These are phyloP conservation scores for Diaporthe ampelina DNA, from an alignment of 2,329 filamentous ascomycete genomes.

Conservation along the genomic window DNA sequence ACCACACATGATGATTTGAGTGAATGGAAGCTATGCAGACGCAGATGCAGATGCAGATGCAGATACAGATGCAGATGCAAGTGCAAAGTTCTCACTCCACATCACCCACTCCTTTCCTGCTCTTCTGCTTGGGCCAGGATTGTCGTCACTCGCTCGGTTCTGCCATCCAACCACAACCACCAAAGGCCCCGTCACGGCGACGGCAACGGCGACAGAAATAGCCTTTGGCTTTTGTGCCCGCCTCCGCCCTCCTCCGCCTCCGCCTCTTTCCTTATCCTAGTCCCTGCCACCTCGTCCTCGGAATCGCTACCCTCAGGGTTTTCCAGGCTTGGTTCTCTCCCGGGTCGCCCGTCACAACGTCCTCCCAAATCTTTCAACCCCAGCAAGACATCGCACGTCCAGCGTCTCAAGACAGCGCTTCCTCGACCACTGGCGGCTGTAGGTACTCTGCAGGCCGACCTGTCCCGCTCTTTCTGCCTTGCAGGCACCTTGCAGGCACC, in stretches of 20 bases:
- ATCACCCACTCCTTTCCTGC: no score
- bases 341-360: conserved; percentile 22
- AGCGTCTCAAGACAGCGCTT: conserved; percentile 34
- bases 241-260: no score
- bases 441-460: background rate
- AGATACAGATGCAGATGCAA: no score
- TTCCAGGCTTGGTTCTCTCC: background rate
- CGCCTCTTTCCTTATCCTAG: background rate
- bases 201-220: conserved; percentile 12
- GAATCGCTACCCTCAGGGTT: conserved; percentile 5
- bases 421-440: conserved; percentile 28
- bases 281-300: conserved; percentile 13
- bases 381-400: conserved; percentile 26
- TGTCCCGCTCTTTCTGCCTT: conserved; percentile 3
- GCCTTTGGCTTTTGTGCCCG: background rate
- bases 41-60: no score
- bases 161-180: background rate
- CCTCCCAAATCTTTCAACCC: background rate
- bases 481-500: background rate
- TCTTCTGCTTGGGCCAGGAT: no score
- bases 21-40: no score
- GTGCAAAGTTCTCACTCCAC: no score
- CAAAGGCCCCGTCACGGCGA: background rate
- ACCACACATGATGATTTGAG: background rate
- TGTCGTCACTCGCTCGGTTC: no score